Evolutionary conservation across 192 early-diverging fungal genomes (phyloP).

Genomic region (Coemansia sp.): DNA sequence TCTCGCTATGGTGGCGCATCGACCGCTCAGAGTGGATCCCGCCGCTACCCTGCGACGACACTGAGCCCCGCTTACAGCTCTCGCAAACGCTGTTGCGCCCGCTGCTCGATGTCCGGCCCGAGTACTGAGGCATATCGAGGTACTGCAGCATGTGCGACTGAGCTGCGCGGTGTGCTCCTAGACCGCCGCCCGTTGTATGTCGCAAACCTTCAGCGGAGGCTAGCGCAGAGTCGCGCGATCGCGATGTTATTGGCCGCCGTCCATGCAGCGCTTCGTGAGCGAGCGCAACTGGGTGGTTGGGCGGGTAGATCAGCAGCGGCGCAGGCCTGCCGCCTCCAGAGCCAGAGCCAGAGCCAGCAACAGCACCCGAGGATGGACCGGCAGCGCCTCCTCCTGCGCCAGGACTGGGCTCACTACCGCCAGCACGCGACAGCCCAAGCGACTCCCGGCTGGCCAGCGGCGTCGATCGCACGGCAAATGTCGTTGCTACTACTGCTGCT

Average conservation of each 20-base stretch:
- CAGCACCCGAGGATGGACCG: background rate
- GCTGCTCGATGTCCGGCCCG: slow-evolving; percentile 9
- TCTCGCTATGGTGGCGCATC: slow-evolving; percentile 3
- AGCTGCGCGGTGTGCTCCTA: background rate
- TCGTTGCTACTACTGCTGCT: background rate
- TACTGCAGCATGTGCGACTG: background rate
- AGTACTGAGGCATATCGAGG: background rate
- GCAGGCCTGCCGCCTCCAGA: background rate
- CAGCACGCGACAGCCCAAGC: background rate
- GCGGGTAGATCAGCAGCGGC: slow-evolving; percentile 11
- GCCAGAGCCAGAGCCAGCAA: background rate
- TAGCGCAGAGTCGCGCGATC: slow-evolving; percentile 6
- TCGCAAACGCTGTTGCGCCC: slow-evolving; percentile 1
- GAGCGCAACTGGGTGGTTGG: slow-evolving; percentile 25
- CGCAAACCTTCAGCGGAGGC: background rate
- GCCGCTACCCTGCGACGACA: background rate
- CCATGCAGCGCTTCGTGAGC: slow-evolving; percentile 47
- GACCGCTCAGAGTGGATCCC: slow-evolving; percentile 8
- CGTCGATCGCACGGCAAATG: slow-evolving; percentile 9
- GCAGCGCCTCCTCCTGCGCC: background rate
- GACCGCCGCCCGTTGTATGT: background rate
- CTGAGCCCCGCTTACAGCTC: slow-evolving; percentile 2
- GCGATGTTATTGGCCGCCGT: slow-evolving; percentile 7
- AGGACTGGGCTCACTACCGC: background rate
- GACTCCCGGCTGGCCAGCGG: slow-evolving; percentile 21